Base-by-base conservation (phyloP, 192 early-diverging fungal genomes). In the Glomus cerebriforme region DNA sequence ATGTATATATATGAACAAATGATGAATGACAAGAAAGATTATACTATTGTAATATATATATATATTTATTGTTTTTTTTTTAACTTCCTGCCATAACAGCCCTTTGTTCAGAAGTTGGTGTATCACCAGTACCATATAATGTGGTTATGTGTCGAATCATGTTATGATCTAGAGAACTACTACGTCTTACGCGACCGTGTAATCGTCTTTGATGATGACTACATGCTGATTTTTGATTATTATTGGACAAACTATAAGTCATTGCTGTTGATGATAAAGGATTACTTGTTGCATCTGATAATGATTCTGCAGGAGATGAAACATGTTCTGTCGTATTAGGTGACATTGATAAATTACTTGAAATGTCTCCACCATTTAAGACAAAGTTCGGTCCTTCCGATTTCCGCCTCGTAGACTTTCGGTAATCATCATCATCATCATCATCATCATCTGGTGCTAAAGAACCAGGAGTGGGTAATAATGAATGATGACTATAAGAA, bases 121-220 rank as follows among this genome's bases (percentile, higher is more conserved):
- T n/a, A 27, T 59, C 65, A 45, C 76, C 64, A 37, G 3, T 58
- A 63, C 77, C 77, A 59, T 58, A 78, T 37, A 31, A 69, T 19
- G 66, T 1, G 49, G 65, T 78, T 39, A 78, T 69, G 39, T 78
- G 77, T 37, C 67, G 43, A 69, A 78, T 78, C 77, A 78, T 78
- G 9, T 78, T 78, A 66, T 78, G 77, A 78, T 78, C 77, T 19
- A 78, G n/a, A 7, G 77, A 78, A 34, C 77, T 78, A 69, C 77
- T 78, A 59, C 77, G 77, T 69, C 77, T 67, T 31, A 78, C 24
- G 22, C 77, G 65, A 59, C 77, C 77, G n/a, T 24, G 35, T 58
- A 47, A 19, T 19, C 75, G 39, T 58, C 27, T 47, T 59, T 78
- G 65, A 37, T 78, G 63, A 59, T 66, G 77, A 39, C 35, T 68